A percentile compares a stretch with the other conserved stretches of the same genome.
phyloP scores from a whole-genome alignment of 1,284 basidiomycete species.

The Abortiporus biennis region DNA sequence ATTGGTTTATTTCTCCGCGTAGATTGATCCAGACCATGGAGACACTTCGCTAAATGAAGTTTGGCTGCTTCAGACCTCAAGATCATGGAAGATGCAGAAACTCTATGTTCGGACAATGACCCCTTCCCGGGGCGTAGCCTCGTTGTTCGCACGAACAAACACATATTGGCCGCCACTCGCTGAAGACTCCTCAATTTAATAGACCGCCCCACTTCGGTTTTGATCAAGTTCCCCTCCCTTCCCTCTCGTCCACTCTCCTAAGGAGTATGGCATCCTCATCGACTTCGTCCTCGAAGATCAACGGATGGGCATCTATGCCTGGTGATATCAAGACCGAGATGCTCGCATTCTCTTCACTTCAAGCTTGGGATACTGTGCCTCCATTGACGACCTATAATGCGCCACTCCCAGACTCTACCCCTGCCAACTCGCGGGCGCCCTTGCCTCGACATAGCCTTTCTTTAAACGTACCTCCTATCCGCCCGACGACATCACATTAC shows the following conservation, averaged over 20 bases:
- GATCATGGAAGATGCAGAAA: slow-evolving; percentile 6
- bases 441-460: slow-evolving; percentile 6
- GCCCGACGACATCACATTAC: not conserved
- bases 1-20: slow-evolving; percentile 3
- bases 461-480: slow-evolving; percentile 1
- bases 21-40: not conserved
- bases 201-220: not conserved
- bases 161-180: not conserved
- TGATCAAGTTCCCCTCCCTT: slow-evolving; percentile 2
- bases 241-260: not conserved
- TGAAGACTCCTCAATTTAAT: slow-evolving; percentile 1
- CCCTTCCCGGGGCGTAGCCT: slow-evolving; percentile 7
- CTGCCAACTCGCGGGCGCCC: slow-evolving; percentile 2
- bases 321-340: slow-evolving; percentile 1
- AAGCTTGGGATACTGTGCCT: slow-evolving; percentile 3
- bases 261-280: not conserved
- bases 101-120: slow-evolving; percentile 7
- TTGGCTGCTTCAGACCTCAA: slow-evolving; percentile 3
- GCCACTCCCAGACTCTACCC: not conserved
- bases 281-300: no score
- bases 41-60: not conserved
- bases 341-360: slow-evolving; percentile 3
- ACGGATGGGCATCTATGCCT: slow-evolving; percentile 3
- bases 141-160: not conserved
- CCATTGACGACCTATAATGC: not conserved